Conservation (phyloP, 306 rosid species). For the Sophora flavescens region DNA sequence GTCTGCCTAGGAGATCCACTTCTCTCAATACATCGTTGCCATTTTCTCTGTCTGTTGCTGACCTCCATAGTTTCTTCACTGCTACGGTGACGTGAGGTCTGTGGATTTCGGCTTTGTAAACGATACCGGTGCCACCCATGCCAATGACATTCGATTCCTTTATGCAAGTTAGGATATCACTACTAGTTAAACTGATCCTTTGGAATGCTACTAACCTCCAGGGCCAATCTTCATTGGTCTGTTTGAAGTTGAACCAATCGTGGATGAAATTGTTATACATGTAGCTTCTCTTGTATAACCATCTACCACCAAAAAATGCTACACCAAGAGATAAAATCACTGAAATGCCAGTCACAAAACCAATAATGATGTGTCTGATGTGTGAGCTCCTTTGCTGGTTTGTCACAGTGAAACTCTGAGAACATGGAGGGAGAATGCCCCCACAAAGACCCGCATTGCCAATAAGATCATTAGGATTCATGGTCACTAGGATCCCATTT, state of each 20-base stretch:
- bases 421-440: slow-evolving; percentile 78
- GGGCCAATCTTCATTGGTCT: slow-evolving; percentile 75
- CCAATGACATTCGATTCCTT: slow-evolving; percentile 82
- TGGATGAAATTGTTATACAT: slow-evolving; percentile 61
- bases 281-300: slow-evolving; percentile 64
- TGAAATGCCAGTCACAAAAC: slow-evolving; percentile 66
- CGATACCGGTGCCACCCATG: slow-evolving; percentile 84
- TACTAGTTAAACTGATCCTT: slow-evolving; percentile 77
- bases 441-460: slow-evolving; percentile 90
- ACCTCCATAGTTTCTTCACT: slow-evolving; percentile 85
- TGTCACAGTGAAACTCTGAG: slow-evolving; percentile 49
- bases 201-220: slow-evolving; percentile 95
- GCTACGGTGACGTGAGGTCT: slow-evolving; percentile 72
- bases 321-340: slow-evolving; percentile 61
- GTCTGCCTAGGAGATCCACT: slow-evolving; percentile 83
- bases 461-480: slow-evolving; percentile 68
- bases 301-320: slow-evolving; percentile 58
- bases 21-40: slow-evolving; percentile 71
- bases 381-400: slow-evolving; percentile 47
- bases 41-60: slow-evolving; percentile 62
- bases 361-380: slow-evolving; percentile 54
- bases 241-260: slow-evolving; percentile 66
- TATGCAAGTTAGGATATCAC: slow-evolving; percentile 73
- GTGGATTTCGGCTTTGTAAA: slow-evolving; percentile 86
- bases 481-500: slow-evolving; percentile 68